phyloP scores from a whole-genome alignment of 148 eudicot species.

The Vaccinium myrtillus region DNA sequence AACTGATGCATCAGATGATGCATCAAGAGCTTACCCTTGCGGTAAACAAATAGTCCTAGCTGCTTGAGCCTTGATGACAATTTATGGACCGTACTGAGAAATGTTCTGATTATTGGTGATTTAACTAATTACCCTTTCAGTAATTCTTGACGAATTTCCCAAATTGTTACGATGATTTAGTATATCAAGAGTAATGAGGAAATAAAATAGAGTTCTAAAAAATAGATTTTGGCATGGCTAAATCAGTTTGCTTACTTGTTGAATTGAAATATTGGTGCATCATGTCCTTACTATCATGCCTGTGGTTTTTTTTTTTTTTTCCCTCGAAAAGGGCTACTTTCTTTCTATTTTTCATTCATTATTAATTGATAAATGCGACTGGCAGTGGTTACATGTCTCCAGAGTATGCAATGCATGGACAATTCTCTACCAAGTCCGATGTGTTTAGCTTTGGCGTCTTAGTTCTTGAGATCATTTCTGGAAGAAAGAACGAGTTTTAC shows the following conservation, averaged over 20 bases:
- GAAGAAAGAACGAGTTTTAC: constrained; percentile 24
- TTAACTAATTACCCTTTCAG: background rate
- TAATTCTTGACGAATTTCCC: background rate
- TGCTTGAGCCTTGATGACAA: background rate
- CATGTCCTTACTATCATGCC: background rate
- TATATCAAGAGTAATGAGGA: background rate
- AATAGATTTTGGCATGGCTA: background rate
- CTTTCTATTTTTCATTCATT: background rate
- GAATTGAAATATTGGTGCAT: background rate
- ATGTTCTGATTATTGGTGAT: background rate
- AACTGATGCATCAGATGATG: background rate
- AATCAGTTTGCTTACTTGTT: background rate
- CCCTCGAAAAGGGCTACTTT: background rate
- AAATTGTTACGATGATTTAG: background rate
- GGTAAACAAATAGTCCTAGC: background rate
- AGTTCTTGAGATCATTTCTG: constrained; percentile 47
- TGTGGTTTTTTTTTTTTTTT: background rate
- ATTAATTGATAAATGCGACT: background rate
- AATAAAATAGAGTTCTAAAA: background rate
- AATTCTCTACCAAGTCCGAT: constrained; percentile 49
- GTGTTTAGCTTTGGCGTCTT: constrained; percentile 60
- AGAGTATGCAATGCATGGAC: constrained; percentile 45
- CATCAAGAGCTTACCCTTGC: too few species aligned
- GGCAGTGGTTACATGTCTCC: constrained; percentile 69
- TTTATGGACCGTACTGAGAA: background rate